Evolutionary conservation across 2,329 filamentous ascomycete genomes (phyloP), one percentile per base, ranked within the genome.

Genomic region (Exserohilum turcica): DNA sequence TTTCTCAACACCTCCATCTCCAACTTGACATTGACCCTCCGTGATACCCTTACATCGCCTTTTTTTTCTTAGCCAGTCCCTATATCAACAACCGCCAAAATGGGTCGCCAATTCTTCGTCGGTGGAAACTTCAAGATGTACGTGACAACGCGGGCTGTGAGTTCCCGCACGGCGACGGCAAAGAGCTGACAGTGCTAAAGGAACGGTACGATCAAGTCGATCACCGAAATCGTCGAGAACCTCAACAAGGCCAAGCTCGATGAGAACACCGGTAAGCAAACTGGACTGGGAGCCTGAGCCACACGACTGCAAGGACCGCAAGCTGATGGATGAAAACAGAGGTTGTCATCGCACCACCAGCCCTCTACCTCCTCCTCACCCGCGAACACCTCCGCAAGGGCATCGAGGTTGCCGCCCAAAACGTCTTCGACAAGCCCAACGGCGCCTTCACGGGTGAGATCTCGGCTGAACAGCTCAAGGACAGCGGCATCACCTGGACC

Each of bases 71-170:
- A 51, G 13, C 28, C 40, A 50, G 51, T 47, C 24, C 35, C 24
- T 42, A 36, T 39, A 13, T 61, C 28, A 16, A 52, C 61, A 59
- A 75, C 80, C 85, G 75, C 80, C 84, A 91, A 74, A 72, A 96
- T 96, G 92, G 84, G 88, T 85, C 92, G 92, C 83, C 89, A 92
- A 83, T 96, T 96, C 84, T 96, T 96, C 78, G 90, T 96, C 78
- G 92, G 92, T 79, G 92, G 92, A 76, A 99, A 99, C 88, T 97
- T 97, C 84, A 97, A 99, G 86, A 97, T 97, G 92, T 96, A 81
- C 18, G 69, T 65, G 33, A 55, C 52, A 18, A 63, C 52, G 35
- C 60, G 59, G 57, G 61, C 62, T 53, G 59, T 68, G 59, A 68
- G 66, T 62, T 36, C 46, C 19, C 37, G 45, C 33, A 44, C 40